These are phyloP conservation scores for Setaria italica DNA, from an alignment of 202 grass and related monocot genomes.

Conservation along the genomic window DNA sequence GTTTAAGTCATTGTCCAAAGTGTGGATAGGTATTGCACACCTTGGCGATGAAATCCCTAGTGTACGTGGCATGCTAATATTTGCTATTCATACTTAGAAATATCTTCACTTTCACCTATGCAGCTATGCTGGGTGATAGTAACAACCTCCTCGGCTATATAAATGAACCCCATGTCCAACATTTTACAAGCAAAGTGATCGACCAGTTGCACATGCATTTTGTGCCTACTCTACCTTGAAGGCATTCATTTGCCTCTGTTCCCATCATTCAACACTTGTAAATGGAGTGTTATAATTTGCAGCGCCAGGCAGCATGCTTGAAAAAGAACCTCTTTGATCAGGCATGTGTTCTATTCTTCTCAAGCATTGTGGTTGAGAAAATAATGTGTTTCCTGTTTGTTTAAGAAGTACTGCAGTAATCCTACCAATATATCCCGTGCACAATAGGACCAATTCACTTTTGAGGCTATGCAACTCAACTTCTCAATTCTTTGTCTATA, in stretches of 20 bases:
- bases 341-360: constrained; percentile 51
- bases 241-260: constrained; percentile 12
- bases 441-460: not conserved
- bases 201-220: constrained; percentile 34
- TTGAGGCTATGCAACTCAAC: not conserved
- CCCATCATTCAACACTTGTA: constrained; percentile 41
- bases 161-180: constrained; percentile 44
- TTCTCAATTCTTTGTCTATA: constrained; percentile 19
- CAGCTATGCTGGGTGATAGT: constrained; percentile 38
- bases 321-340: constrained; percentile 88
- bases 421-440: not conserved
- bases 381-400: constrained; percentile 10
- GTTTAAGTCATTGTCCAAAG: constrained; percentile 49
- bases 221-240: constrained; percentile 40
- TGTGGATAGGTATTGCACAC: constrained; percentile 54
- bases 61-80: constrained; percentile 42
- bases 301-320: constrained; percentile 69
- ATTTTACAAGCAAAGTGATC: constrained; percentile 34
- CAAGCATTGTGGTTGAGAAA: constrained; percentile 10
- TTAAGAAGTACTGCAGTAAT: constrained; percentile 1
- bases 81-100: constrained; percentile 50
- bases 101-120: constrained; percentile 55
- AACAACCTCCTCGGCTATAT: constrained; percentile 60
- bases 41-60: constrained; percentile 46
- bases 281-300: constrained; percentile 83